phyloP scores from a whole-genome alignment of 164 flowering plant species.

The Stephania cephalantha region DNA sequence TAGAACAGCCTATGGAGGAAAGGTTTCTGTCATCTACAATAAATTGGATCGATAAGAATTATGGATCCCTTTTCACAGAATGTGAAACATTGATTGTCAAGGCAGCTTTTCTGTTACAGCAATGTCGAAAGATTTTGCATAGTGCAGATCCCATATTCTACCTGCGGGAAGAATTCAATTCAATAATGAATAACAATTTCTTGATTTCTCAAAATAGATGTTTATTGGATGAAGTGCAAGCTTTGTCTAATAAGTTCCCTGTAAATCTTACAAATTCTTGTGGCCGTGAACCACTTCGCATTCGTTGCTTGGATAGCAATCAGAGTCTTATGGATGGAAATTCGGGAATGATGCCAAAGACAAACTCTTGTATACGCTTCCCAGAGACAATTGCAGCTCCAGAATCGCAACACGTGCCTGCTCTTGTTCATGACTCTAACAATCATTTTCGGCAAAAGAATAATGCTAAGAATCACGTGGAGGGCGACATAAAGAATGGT shows the following conservation, averaged over 20 bases:
- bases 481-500: slow-evolving; percentile 7
- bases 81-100: slow-evolving; percentile 20
- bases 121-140: slow-evolving; percentile 45
- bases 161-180: slow-evolving; percentile 19
- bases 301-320: background rate
- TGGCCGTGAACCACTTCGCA: background rate
- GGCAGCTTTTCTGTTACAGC: slow-evolving; percentile 30
- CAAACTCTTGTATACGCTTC: background rate
- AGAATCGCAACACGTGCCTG: slow-evolving; percentile 3
- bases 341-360: background rate
- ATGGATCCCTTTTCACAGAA: slow-evolving; percentile 8
- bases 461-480: slow-evolving; percentile 11
- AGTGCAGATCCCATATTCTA: slow-evolving; percentile 49
- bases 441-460: slow-evolving; percentile 7
- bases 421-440: background rate
- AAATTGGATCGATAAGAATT: slow-evolving; percentile 1
- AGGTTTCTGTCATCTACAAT: slow-evolving; percentile 21
- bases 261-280: background rate
- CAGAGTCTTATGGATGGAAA: slow-evolving; percentile 4
- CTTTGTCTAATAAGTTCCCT: background rate
- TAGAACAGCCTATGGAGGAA: slow-evolving; percentile 9
- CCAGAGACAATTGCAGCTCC: slow-evolving; percentile 2
- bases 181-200: slow-evolving; percentile 2
- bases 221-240: background rate
- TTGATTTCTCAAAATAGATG: background rate